Base-by-base conservation (phyloP, 331 rosid genomes). In the Phaseolus coccineus region DNA sequence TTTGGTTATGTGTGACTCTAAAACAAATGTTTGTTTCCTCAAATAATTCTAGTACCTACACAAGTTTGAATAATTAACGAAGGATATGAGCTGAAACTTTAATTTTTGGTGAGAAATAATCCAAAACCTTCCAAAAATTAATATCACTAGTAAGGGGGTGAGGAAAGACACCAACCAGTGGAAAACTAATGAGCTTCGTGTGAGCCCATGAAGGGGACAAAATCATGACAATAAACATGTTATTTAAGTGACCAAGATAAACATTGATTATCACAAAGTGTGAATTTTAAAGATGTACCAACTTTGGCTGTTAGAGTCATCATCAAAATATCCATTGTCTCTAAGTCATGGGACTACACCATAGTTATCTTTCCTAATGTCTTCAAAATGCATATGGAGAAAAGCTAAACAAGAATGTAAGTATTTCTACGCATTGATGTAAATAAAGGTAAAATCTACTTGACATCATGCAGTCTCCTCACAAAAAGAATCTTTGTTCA, bases 401-500 rank as follows among this genome's bases (percentile, higher is more conserved):
- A 66, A 81, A 84, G 73, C 77, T 70, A 65, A 68, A 19, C 39
- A 63, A 87, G 73, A 77, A 55, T 14, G 52, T 0, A 53, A 74
- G 62, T 27, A 74, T n/a, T 56, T 62, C 71, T 55, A 74, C 16
- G 52, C 48, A 70, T 44, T 63, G 70, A 50, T 56, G 22, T 40
- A 6, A 46, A 76, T 14, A 69, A 14, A 69, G 46, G 73, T 25
- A 31, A 82, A 71, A 83, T 80, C 53, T 81, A 91, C 93, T 90
- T 87, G 84, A 98, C 99, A 96, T 96, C 99, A 96, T 96, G 96
- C 99, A 96, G 56, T 98, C 99, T 90, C 99, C 99, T 98, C 99
- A 96, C 16, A 96, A 86, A 84, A 96, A 96, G 86, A 96, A 96
- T 67, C 98, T 96, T 87, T 82, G 90, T 76, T 98, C 99, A 79